Evolutionary conservation across 441 rosid genomes (phyloP).

Genomic region (Breynia disticha): DNA sequence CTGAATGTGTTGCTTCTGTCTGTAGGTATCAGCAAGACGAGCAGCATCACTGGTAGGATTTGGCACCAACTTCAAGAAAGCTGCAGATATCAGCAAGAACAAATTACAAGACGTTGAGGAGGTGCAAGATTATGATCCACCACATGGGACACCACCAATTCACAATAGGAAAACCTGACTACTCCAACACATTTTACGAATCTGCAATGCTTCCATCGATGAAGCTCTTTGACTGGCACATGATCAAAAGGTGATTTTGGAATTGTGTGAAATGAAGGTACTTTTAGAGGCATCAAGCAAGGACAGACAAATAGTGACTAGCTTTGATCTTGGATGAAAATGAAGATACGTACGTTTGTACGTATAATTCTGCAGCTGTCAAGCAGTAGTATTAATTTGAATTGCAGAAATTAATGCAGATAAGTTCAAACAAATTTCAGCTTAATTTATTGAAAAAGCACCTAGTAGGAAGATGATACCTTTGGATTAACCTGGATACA

Average conservation of each 20-base stretch:
- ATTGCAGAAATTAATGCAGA: not conserved
- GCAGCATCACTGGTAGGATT: conserved; percentile 13
- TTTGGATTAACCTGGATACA: not conserved
- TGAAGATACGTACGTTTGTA: too few relatives aligned
- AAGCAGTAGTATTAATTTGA: too few relatives aligned
- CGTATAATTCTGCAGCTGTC: too few relatives aligned
- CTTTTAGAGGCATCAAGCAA: too few relatives aligned
- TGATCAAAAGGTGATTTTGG: too few relatives aligned
- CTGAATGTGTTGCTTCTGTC: not conserved
- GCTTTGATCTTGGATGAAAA: too few relatives aligned
- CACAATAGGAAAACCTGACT: conserved; percentile 18
- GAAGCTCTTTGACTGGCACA: too few relatives aligned
- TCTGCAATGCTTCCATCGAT: not conserved
- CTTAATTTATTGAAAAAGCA: not conserved
- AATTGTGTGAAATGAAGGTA: too few relatives aligned
- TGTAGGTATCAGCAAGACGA: conserved; percentile 22
- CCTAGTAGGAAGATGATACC: not conserved
- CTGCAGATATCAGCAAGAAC: not conserved
- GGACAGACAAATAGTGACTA: too few relatives aligned
- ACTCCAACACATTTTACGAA: not conserved
- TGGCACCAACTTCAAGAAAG: conserved; percentile 5
- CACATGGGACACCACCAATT: conserved; percentile 25
- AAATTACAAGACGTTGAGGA: conserved; percentile 9
- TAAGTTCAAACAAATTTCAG: not conserved
- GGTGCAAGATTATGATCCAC: conserved; percentile 24